Evolutionary conservation across 1,284 basidiomycete genomes (phyloP).

Genomic region (Ceratobasidium sp.): DNA sequence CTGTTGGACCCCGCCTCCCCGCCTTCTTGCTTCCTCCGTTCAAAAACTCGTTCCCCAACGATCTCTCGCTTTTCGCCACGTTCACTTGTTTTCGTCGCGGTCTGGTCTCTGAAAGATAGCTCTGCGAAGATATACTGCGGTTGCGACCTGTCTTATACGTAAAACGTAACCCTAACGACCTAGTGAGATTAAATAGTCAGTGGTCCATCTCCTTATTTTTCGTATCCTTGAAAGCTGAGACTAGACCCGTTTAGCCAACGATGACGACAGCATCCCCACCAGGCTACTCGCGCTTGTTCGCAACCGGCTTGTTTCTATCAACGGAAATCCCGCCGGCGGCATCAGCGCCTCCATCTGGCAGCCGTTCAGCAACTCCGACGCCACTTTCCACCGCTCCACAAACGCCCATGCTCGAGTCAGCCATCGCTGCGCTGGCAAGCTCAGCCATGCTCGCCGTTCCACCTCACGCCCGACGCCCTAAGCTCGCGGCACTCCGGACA

Average conservation of each 20-base stretch:
- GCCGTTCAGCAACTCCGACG: slow-evolving; percentile 34
- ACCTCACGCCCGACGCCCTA: slow-evolving; percentile 18
- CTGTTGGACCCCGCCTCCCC: background rate
- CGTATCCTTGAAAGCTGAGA: background rate
- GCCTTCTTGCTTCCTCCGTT: background rate
- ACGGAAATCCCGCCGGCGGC: slow-evolving; percentile 1
- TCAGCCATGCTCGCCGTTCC: slow-evolving; percentile 11
- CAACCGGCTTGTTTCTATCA: slow-evolving; percentile 38
- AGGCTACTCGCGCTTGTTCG: slow-evolving; percentile 41
- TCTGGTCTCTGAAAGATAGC: slow-evolving; percentile 12
- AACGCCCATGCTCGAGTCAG: slow-evolving; percentile 21
- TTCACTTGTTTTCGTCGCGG: background rate
- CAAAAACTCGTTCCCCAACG: background rate
- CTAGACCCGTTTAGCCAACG: background rate
- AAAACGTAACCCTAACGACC: slow-evolving; percentile 15
- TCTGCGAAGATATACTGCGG: background rate
- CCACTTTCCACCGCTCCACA: slow-evolving; percentile 28
- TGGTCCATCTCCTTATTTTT: background rate
- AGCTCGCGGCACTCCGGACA: slow-evolving; percentile 32
- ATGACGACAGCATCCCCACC: slow-evolving; percentile 33
- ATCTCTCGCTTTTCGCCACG: background rate
- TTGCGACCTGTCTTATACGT: background rate
- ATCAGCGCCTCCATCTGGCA: background rate
- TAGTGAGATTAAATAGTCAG: background rate
- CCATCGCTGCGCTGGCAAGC: background rate